phyloP scores from a whole-genome alignment of 768 basidiomycete genomes.

The Boletus insuetus region DNA sequence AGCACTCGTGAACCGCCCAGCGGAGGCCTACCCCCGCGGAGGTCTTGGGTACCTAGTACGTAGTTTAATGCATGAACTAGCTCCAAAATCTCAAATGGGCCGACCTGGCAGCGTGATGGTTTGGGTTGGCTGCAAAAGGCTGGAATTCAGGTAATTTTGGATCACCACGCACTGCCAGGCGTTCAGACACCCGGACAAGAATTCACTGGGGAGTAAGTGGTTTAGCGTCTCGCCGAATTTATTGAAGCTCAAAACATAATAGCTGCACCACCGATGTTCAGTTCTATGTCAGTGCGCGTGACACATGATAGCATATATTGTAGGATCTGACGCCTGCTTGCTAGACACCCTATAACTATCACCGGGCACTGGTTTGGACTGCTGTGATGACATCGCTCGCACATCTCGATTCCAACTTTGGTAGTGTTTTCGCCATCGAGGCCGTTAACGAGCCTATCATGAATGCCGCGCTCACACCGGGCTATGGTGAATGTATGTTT shows the following conservation, averaged over 20 bases:
- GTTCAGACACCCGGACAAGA: constrained; percentile 57
- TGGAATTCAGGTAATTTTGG: constrained; percentile 64
- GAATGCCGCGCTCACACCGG: constrained; percentile 66
- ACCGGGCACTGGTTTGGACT: constrained; percentile 78
- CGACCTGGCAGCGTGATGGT: constrained; percentile 52
- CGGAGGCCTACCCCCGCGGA: constrained; percentile 67
- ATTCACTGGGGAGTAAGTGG: constrained; percentile 64
- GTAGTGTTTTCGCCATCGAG: constrained; percentile 64
- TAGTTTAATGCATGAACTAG: neutral
- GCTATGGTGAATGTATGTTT: constrained; percentile 63
- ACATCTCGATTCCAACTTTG: constrained; percentile 67
- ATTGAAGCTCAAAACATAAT: constrained; percentile 1
- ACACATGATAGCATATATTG: neutral
- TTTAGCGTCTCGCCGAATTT: neutral
- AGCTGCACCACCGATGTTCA: constrained; percentile 68
- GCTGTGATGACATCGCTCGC: constrained; percentile 73
- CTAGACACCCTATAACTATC: constrained; percentile 66
- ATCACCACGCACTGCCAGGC: constrained; percentile 71
- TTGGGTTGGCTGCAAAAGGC: constrained; percentile 56
- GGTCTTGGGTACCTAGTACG: constrained; percentile 64
- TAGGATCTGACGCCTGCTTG: constrained; percentile 1
- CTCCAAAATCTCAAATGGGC: neutral
- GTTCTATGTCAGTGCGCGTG: constrained; percentile 60
- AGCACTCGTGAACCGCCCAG: constrained; percentile 56
- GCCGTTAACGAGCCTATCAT: constrained; percentile 79